Evolutionary conservation across 1,284 basidiomycete genomes (phyloP).

Genomic region (Puccinia novopanici): DNA sequence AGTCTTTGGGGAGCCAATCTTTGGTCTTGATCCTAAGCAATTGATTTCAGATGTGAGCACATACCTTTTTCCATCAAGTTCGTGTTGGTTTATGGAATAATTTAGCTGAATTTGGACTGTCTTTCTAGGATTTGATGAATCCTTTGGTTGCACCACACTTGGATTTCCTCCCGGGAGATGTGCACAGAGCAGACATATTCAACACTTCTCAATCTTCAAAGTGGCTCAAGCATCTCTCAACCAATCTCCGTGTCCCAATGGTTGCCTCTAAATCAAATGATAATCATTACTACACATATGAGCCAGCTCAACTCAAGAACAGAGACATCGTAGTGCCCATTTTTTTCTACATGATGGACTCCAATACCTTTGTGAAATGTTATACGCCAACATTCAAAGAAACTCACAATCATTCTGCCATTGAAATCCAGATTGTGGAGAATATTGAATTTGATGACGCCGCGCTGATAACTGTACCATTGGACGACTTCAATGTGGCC

Average conservation of each 20-base stretch:
- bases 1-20: not conserved
- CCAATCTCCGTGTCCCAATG: constrained; percentile 2
- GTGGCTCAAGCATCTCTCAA: not conserved
- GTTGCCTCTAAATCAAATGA: not conserved
- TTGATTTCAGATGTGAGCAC: constrained; percentile 2
- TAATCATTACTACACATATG: not conserved
- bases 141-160: constrained; percentile 8
- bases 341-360: not conserved
- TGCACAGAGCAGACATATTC: not conserved
- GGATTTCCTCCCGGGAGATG: not conserved
- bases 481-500: not conserved
- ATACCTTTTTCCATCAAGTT: not conserved
- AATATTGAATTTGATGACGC: not conserved
- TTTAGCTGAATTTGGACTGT: not conserved
- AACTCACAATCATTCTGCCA: not conserved
- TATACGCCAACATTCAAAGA: not conserved
- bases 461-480: not conserved
- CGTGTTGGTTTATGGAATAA: too few species aligned
- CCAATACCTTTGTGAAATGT: not conserved
- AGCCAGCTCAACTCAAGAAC: not conserved
- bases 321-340: not conserved
- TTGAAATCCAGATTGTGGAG: not conserved
- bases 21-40: not conserved
- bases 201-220: not conserved
- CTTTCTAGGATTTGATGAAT: constrained; percentile 1